Evolutionary conservation across 495 filamentous ascomycete genomes (phyloP).

Genomic region (Penicillium pulvis): DNA sequence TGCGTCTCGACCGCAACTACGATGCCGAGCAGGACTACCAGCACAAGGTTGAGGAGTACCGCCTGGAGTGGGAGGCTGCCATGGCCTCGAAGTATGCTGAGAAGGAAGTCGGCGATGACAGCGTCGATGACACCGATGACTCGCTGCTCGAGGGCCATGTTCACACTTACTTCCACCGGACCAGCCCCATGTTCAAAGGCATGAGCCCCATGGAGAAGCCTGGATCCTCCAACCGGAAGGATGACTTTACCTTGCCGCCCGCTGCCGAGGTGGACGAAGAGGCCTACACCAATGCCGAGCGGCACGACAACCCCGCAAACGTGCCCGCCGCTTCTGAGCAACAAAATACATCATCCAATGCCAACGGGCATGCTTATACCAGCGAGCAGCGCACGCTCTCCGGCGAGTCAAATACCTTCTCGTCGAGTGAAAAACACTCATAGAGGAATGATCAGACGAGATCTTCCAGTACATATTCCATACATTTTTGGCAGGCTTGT

Average conservation of each 20-base stretch:
- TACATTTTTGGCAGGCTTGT: conserved; percentile 2
- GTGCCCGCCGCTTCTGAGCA: conserved; percentile 5
- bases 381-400: conserved; percentile 9
- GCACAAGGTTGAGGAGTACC: conserved; percentile 79
- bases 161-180: conserved; percentile 52
- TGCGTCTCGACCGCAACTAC: conserved; percentile 72
- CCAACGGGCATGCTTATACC: neutral
- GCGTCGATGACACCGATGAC: conserved; percentile 40
- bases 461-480: conserved; percentile 1
- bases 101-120: conserved; percentile 40
- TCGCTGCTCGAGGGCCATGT: conserved; percentile 47
- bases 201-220: conserved; percentile 38
- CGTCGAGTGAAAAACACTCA: conserved; percentile 26
- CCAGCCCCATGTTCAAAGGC: conserved; percentile 51
- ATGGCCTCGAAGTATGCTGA: conserved; percentile 53
- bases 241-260: conserved; percentile 44
- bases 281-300: neutral
- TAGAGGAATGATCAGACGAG: neutral
- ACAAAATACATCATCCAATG: conserved; percentile 8
- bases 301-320: conserved; percentile 10
- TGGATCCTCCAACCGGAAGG: conserved; percentile 28
- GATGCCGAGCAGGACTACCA: conserved; percentile 75
- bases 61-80: conserved; percentile 61
- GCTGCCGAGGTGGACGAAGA: conserved; percentile 35
- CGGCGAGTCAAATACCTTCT: conserved; percentile 10